Conservation (phyloP, 2,329 filamentous ascomycete species). For the Coleophoma crateriformis region DNA sequence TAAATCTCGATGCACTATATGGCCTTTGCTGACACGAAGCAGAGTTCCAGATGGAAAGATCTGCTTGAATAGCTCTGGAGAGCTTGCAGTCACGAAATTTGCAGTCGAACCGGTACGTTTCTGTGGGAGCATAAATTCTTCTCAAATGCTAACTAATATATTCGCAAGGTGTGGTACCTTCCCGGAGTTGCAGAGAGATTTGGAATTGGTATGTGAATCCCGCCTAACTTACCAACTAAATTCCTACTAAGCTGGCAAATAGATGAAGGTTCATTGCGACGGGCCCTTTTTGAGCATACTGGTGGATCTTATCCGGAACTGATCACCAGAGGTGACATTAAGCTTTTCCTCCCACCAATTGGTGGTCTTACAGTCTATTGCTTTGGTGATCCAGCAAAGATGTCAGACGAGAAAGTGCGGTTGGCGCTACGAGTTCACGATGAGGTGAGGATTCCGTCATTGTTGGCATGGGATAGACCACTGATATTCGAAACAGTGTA, state of each 20-base stretch:
- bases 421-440: constrained; percentile 83
- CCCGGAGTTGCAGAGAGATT: constrained; percentile 89
- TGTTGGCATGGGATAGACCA: constrained; percentile 5
- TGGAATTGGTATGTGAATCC: constrained; percentile 49
- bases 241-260: constrained; percentile 35
- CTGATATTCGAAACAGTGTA: constrained; percentile 53
- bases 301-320: constrained; percentile 95
- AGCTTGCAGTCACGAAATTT: constrained; percentile 91
- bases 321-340: constrained; percentile 91
- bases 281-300: constrained; percentile 89
- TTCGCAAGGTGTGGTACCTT: constrained; percentile 68
- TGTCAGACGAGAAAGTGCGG: constrained; percentile 77
- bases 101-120: constrained; percentile 81
- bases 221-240: too few relatives aligned
- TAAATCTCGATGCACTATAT: neutral
- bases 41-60: constrained; percentile 71
- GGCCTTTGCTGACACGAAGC: neutral
- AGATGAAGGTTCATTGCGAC: constrained; percentile 83
- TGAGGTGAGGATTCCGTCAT: constrained; percentile 27
- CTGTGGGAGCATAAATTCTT: constrained; percentile 28
- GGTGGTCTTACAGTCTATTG: constrained; percentile 91
- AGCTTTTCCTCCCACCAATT: constrained; percentile 92
- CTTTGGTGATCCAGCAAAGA: constrained; percentile 91
- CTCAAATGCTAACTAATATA: constrained; percentile 35
- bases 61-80: constrained; percentile 75